phyloP scores from a whole-genome alignment of 2,329 filamentous ascomycete genomes.

The Trichoderma gracile region DNA sequence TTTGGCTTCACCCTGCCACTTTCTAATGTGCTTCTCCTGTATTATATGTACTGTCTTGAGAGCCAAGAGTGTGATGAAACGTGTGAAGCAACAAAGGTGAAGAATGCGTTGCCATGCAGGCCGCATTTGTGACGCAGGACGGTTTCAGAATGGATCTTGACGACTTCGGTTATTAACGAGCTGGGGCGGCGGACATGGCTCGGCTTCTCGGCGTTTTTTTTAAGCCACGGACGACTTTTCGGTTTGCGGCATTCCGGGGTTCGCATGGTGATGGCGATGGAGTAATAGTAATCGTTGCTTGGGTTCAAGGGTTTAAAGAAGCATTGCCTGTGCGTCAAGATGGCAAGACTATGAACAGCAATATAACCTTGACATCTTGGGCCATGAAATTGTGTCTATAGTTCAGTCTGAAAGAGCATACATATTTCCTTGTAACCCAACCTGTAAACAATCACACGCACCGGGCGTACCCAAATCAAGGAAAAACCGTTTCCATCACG shows the following conservation, averaged over 20 bases:
- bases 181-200: constrained; percentile 10
- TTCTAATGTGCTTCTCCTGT: not conserved
- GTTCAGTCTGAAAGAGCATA: too few relatives aligned
- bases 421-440: too few relatives aligned
- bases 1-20: too few relatives aligned
- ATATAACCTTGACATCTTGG: too few relatives aligned
- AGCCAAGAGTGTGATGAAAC: not conserved
- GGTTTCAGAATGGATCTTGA: not conserved
- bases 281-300: too few relatives aligned
- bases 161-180: not conserved
- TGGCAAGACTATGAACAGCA: too few relatives aligned
- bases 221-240: not conserved
- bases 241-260: not conserved
- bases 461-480: too few relatives aligned
- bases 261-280: not conserved
- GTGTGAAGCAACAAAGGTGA: not conserved
- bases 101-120: not conserved
- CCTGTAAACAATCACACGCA: too few relatives aligned
- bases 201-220: not conserved
- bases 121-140: not conserved
- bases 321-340: too few relatives aligned
- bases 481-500: too few relatives aligned
- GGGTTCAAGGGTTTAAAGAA: too few relatives aligned
- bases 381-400: too few relatives aligned
- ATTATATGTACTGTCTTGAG: not conserved